Percentiles rank a stretch among this genome's conserved stretches.
These are phyloP conservation scores for Vitis hybrid DNA, from an alignment of 177 flowering plant species.

Conservation along the genomic window DNA sequence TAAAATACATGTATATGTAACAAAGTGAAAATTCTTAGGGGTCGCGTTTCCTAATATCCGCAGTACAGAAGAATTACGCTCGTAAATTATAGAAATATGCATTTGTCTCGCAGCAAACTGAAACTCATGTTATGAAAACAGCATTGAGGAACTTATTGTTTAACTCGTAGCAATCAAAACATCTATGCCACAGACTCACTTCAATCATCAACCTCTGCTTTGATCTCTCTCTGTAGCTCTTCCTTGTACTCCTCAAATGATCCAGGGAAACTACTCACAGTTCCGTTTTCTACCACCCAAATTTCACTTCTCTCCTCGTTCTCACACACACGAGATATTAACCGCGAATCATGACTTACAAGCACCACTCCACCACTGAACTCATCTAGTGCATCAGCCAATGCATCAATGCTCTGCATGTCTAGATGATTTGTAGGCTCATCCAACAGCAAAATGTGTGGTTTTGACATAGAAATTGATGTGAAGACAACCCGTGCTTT, in stretches of 20 bases:
- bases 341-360: slow-evolving; percentile 65
- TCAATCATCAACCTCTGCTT: slow-evolving; percentile 62
- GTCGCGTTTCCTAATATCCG: too few relatives aligned
- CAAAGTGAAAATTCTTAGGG: too few relatives aligned
- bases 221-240: slow-evolving; percentile 49
- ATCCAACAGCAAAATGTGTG: slow-evolving; percentile 57
- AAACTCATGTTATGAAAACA: neutral
- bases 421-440: slow-evolving; percentile 77
- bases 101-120: too few relatives aligned
- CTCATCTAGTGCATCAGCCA: slow-evolving; percentile 68
- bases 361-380: slow-evolving; percentile 68
- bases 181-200: neutral
- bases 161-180: neutral
- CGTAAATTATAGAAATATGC: too few relatives aligned
- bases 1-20: too few relatives aligned
- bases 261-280: slow-evolving; percentile 37
- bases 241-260: slow-evolving; percentile 62
- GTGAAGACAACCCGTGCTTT: slow-evolving; percentile 64
- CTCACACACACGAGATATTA: slow-evolving; percentile 61
- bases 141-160: neutral
- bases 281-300: slow-evolving; percentile 66
- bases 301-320: slow-evolving; percentile 63
- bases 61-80: too few relatives aligned
- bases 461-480: slow-evolving; percentile 60
- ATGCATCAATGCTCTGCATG: slow-evolving; percentile 74